Evolutionary conservation across 805 yeast species (phyloP), one percentile per base, ranked within the genome.

Genomic region (Kuraishia ogatae): DNA sequence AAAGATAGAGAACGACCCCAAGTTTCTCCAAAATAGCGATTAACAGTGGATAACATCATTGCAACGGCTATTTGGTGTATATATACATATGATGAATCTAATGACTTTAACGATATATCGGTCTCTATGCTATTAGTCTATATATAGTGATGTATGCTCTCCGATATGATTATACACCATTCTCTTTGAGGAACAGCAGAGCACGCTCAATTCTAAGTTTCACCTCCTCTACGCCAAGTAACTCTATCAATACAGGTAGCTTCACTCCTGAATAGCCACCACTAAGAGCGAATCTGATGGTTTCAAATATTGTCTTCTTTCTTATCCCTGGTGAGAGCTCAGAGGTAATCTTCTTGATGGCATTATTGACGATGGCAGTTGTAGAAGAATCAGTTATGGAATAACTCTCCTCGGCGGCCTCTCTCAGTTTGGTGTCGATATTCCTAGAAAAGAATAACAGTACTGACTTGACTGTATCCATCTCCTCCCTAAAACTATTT

Each of bases 1-100:
- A 6, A 85, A 87, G 64, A 63, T 94, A 57, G 77, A 81, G 11
- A 87, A 86, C 58, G 96, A 93, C 65, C 97, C 97, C 1, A 82
- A 80, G 54, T 92, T 90, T 66, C 69, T 93, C 52, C 89, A 89
- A 58, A 76, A 74, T 29, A 57, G 71, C 19, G 67, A 66, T 53
- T 67, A 58, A 58, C 48, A 24, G 17, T 28, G 19, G n/a, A 21
- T 15, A n/a, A 6, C 6, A 26, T 10, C 10, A 23, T 10, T 46
- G 29, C 29, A 26, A 10, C 29, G 29, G 29, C 22, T 13, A 46
- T 5, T 10, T 8, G 49, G 6, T 10, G 22, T 46, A 10, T 46
- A 8, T 49, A 22, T 15, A 10, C 8, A 22, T 26, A 19, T 50
- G 28, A 23, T 17, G 20, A 50, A 19, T 23, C 7, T 50, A 50